Evolutionary conservation across 805 yeast species (phyloP), one percentile per base, ranked within the genome.

Genomic region (Blastobotrys parvus): DNA sequence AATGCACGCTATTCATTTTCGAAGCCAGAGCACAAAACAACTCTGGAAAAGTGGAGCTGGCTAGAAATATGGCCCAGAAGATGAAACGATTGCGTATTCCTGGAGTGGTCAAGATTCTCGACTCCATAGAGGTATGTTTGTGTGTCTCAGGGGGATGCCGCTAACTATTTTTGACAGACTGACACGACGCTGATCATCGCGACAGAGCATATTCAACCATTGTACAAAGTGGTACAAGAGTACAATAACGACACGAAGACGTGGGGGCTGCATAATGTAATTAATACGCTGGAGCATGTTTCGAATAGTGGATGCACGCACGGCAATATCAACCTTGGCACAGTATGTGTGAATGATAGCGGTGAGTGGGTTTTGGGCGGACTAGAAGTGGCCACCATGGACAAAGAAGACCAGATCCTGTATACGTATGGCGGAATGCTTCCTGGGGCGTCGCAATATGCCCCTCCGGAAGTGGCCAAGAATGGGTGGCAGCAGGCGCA

Each of bases 351-450:
- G 13, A 81, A 75, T 43, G 72, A 69, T 23, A 56, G 68, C 13
- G 95, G 96, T 11, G 94, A 83, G 55, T 86, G 95, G 90, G 80
- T 77, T 46, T 58, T 89, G 21, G 82, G 83, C 45, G 95, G 95
- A 1, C 78, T 88, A 54, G 97, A 89, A 60, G 60, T 80, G 1
- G 62, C 77, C 29, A 70, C 81, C 1, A 72, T 68, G 43, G 57
- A 72, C 35, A 64, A 72, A 3, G 78, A 69, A 48, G 70, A 71
- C 16, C 61, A 54, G n/a, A 49, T 60, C 3, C 8, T 61, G 1
- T 72, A 68, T 48, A 58, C 70, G 30, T 57, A 58, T 34, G 68
- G 62, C 3, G 51, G 58, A 11, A 49, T 57, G 11, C 47, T 62
- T 22, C 68, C 69, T 1, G 63, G 61, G 3, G 56, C 62, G 25